phyloP scores from a whole-genome alignment of 352 stramenopile species.

The Phytophthora tubulina region DNA sequence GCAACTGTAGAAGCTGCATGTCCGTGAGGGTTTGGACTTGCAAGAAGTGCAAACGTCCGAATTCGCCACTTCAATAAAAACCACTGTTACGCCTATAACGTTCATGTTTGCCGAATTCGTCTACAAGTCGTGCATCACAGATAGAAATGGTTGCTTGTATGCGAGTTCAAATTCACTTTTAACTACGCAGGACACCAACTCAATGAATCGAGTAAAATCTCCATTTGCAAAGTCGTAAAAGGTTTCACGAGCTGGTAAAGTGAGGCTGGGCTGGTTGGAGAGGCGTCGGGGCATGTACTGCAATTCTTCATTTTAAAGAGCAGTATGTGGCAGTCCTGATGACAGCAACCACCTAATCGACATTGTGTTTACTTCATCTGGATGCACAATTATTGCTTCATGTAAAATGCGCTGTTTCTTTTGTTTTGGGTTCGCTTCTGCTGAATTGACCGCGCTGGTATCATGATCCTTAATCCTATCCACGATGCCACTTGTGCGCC shows the following conservation, averaged over 20 bases:
- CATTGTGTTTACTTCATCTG: neutral
- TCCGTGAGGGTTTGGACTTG: neutral
- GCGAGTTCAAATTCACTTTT: neutral
- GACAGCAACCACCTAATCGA: too few relatives aligned
- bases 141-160: neutral
- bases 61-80: neutral
- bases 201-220: neutral
- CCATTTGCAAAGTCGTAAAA: neutral
- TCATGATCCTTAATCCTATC: neutral
- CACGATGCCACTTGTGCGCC: neutral
- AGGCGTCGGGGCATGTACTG: neutral
- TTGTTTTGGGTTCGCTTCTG: neutral
- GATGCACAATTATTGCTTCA: neutral
- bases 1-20: neutral
- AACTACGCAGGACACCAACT: neutral
- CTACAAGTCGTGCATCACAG: neutral
- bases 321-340: neutral
- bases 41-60: neutral
- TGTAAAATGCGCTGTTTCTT: constrained; percentile 8
- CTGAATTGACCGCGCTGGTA: neutral
- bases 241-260: neutral
- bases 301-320: constrained; percentile 1
- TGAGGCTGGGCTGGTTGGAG: neutral
- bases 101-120: constrained; percentile 2
- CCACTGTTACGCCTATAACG: neutral